Conservation (phyloP, 345 rosid species). For the Moricandia arvensis region DNA sequence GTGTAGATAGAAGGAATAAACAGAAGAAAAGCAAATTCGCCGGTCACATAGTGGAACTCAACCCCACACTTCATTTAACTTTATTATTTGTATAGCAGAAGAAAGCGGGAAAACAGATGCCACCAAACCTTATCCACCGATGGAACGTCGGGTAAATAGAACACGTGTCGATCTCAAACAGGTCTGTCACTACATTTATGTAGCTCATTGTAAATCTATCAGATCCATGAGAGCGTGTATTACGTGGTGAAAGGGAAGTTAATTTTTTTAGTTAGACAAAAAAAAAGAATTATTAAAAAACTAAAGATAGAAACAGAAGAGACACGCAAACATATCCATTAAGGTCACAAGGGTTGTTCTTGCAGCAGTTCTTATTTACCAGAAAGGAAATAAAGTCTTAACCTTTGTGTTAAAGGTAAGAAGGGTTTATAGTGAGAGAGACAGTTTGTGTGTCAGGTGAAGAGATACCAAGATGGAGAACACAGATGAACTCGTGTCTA, state of each 20-base stretch:
- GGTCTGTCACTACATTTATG: constrained; percentile 36
- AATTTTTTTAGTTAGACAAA: neutral
- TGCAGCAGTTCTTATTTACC: constrained; percentile 19
- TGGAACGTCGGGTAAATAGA: neutral
- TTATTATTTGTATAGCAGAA: neutral
- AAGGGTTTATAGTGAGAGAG: neutral
- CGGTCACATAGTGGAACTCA: neutral
- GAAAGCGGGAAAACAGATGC: neutral
- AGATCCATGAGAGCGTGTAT: constrained; percentile 25
- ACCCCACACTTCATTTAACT: neutral
- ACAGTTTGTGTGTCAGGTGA: constrained; percentile 10
- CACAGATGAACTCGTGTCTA: constrained; percentile 57
- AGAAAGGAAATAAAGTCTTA: constrained; percentile 19
- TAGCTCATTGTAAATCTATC: constrained; percentile 10
- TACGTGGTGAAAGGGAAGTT: constrained; percentile 29
- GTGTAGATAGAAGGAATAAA: neutral
- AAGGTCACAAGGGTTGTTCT: constrained; percentile 19
- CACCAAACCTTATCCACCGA: neutral
- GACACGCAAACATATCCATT: constrained; percentile 38
- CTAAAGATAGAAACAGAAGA: constrained; percentile 3
- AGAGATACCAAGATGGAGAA: constrained; percentile 40
- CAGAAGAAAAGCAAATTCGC: neutral
- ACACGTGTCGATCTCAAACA: constrained; percentile 19
- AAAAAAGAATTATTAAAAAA: neutral
- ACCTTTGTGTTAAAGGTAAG: neutral